phyloP scores from a whole-genome alignment of 2,329 filamentous ascomycete genomes.

The Sarocladium strictum region DNA sequence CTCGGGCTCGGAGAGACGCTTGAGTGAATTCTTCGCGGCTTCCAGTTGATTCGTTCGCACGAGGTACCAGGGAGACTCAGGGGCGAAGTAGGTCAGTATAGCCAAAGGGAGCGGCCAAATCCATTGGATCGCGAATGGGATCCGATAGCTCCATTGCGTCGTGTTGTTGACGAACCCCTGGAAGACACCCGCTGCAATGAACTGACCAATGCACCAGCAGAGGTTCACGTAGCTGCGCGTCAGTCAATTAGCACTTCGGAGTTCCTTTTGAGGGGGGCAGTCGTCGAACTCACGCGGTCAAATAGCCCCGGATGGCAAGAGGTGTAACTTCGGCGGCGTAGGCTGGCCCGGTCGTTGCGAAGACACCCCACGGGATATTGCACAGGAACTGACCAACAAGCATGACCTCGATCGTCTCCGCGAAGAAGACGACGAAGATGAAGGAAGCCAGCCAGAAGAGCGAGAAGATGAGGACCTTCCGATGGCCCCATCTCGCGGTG shows the following conservation, averaged over 20 bases:
- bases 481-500: constrained; percentile 36
- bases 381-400: constrained; percentile 41
- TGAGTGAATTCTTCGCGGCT: constrained; percentile 23
- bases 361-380: constrained; percentile 39
- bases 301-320: constrained; percentile 33
- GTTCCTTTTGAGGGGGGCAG: neutral
- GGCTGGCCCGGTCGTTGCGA: constrained; percentile 35
- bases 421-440: constrained; percentile 45
- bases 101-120: constrained; percentile 28
- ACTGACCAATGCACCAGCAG: constrained; percentile 36
- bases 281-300: constrained; percentile 24
- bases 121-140: constrained; percentile 37
- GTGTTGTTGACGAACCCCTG: constrained; percentile 28
- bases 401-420: constrained; percentile 34
- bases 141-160: constrained; percentile 30
- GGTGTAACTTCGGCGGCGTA: constrained; percentile 40
- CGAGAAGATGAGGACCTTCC: constrained; percentile 34
- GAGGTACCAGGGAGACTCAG: constrained; percentile 32
- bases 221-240: constrained; percentile 31
- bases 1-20: constrained; percentile 24
- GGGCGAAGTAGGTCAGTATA: constrained; percentile 25
- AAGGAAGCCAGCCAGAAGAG: constrained; percentile 35
- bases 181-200: constrained; percentile 35
- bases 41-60: constrained; percentile 27
- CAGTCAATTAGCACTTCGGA: neutral